Base-by-base conservation (phyloP, 2,329 filamentous ascomycete species). In the Trichoderma afroharzianum region DNA sequence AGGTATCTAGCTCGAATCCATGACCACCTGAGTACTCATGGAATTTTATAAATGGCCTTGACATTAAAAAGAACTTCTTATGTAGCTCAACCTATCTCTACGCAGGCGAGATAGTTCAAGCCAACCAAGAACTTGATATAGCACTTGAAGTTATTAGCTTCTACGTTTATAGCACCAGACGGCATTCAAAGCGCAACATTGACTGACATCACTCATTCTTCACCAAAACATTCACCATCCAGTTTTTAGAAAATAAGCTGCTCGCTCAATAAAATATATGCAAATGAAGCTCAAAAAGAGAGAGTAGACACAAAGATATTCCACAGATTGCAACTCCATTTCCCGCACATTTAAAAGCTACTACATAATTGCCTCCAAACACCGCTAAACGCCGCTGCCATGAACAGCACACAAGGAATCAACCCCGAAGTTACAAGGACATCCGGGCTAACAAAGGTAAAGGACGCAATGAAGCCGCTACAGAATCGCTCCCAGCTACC, bases 301-400 rank as follows among this genome's bases (percentile, higher is more conserved):
- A n/a, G 24, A 14, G 9, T 28, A 58, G 18, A 28, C 47, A 67
- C 43, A 36, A 24, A 47, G 8, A 8, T 15, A 32, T 63, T 58
- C 50, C 30, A 47, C 70, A 57, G 12, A 64, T 55, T 58, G 43
- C 63, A 69, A 72, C 61, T 70, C 68, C 62, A 68, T 70, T 63
- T 30, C 55, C 62, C 67, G 66, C 57, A 57, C 70, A 76, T 74
- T 77, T 59, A 80, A 67, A 67, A 75, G 77, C 76, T 74, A 72
- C 79, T 79, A 78, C 73, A 69, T 75, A 74, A 77, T 78, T 59
- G 76, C 32, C 75, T 74, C 76, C 74, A 74, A 75, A 78, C 73
- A 79, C 77, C 75, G 12, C 69, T 72, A 74, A 78, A 79, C 79
- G 76, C 79, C 79, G 72, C 75, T 81, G 78, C 79, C 76, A 79